These are phyloP conservation scores for Acephala macrosclerotiorum DNA, from an alignment of 2,329 filamentous ascomycete species.

Conservation along the genomic window DNA sequence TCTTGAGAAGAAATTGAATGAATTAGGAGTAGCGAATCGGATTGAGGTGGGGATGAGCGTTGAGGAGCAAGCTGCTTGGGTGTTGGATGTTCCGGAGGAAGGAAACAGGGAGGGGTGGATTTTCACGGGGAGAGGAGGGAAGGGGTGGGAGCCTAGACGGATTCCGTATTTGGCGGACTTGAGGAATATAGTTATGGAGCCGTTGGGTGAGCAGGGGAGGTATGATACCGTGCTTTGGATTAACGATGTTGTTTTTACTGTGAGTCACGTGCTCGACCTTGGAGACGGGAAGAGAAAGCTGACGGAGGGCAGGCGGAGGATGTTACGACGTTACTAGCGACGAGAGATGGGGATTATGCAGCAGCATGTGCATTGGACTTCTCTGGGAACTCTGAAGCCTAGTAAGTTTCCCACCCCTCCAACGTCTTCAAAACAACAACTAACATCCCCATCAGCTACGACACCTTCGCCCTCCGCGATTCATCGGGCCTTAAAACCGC, in stretches of 20 bases:
- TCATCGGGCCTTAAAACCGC: slow-evolving; percentile 56
- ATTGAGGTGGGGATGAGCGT: slow-evolving; percentile 31
- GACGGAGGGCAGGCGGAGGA: slow-evolving; percentile 56
- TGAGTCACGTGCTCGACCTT: slow-evolving; percentile 42
- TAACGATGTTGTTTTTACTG: slow-evolving; percentile 69
- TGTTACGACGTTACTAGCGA: slow-evolving; percentile 61
- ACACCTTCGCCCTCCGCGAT: slow-evolving; percentile 69
- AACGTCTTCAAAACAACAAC: background rate
- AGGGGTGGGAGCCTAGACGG: slow-evolving; percentile 52
- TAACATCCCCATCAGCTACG: slow-evolving; percentile 50
- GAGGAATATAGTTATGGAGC: slow-evolving; percentile 66
- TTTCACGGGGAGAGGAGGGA: slow-evolving; percentile 58
- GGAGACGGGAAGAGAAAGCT: background rate
- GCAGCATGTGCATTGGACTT: slow-evolving; percentile 62
- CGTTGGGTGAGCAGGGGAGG: slow-evolving; percentile 18
- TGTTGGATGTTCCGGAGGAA: slow-evolving; percentile 27
- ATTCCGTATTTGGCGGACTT: slow-evolving; percentile 73
- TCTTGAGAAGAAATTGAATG: slow-evolving; percentile 61
- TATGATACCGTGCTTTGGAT: slow-evolving; percentile 67
- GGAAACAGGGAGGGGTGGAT: slow-evolving; percentile 64
- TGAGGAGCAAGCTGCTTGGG: slow-evolving; percentile 27
- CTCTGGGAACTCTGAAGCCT: slow-evolving; percentile 49
- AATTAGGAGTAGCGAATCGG: slow-evolving; percentile 52
- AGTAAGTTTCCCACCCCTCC: slow-evolving; percentile 18
- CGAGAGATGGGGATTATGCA: slow-evolving; percentile 64